Percentiles rank a stretch among this genome's conserved stretches.
These are phyloP conservation scores for Alternaria gansuensis DNA, from an alignment of 2,329 filamentous ascomycete genomes.

Conservation along the genomic window DNA sequence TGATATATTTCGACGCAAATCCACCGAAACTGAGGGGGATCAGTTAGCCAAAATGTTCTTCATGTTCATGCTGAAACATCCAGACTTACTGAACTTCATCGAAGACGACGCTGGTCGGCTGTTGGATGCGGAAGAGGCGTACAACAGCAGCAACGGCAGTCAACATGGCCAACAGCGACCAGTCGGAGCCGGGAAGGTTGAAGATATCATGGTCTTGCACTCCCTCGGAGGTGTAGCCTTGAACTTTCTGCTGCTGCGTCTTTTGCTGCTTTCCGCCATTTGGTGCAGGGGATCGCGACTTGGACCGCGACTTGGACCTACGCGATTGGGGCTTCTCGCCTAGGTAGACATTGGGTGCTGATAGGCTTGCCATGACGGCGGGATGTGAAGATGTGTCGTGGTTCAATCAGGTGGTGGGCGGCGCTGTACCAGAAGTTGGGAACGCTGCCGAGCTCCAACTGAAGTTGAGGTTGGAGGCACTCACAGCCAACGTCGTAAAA, in stretches of 20 bases:
- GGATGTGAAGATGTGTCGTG: constrained; percentile 28
- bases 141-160: constrained; percentile 80
- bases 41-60: constrained; percentile 32
- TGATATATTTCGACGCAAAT: constrained; percentile 99
- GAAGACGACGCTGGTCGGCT: constrained; percentile 95
- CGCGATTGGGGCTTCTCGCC: constrained; percentile 45
- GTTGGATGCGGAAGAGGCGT: constrained; percentile 93
- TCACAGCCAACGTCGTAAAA: constrained; percentile 16
- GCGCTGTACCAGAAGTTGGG: constrained; percentile 23
- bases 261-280: constrained; percentile 48
- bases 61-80: not conserved
- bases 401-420: constrained; percentile 34
- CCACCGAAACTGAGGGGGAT: constrained; percentile 79
- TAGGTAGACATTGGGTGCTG: constrained; percentile 42
- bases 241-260: constrained; percentile 41
- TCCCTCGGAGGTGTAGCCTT: constrained; percentile 77
- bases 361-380: constrained; percentile 51
- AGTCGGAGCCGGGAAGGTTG: constrained; percentile 83
- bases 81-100: constrained; percentile 96
- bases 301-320: constrained; percentile 43
- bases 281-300: constrained; percentile 44
- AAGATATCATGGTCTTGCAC: constrained; percentile 93
- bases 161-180: constrained; percentile 75
- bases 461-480: constrained; percentile 13
- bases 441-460: constrained; percentile 20